A percentile compares a stretch with the other conserved stretches of the same genome.
Evolutionary conservation across 495 filamentous ascomycete genomes (phyloP).

Genomic region (Massariosphaeria phaeospora): DNA sequence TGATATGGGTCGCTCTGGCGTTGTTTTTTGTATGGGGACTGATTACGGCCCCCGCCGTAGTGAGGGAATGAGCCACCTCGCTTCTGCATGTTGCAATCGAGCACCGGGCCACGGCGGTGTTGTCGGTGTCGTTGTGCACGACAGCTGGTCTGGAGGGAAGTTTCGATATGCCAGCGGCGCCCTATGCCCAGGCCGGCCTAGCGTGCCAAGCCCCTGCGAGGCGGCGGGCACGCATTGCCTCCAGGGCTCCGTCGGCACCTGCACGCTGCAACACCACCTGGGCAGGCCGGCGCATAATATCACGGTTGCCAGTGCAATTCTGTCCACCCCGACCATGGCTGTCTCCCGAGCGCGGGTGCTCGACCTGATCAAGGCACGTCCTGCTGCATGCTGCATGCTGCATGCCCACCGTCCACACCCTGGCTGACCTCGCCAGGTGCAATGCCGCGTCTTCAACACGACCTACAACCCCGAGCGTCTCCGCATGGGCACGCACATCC

Average conservation of each 20-base stretch:
- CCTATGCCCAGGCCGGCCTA: neutral
- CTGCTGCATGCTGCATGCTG: neutral
- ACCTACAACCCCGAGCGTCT: constrained; percentile 81
- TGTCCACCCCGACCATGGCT: constrained; percentile 52
- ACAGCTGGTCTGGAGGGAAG: neutral
- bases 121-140: neutral
- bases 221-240: no score
- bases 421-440: constrained; percentile 52
- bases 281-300: no score
- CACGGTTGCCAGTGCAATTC: no score
- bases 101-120: neutral
- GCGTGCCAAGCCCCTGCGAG: constrained; percentile 22
- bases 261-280: neutral
- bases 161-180: neutral
- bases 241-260: neutral
- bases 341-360: constrained; percentile 66
- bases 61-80: neutral
- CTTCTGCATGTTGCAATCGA: no score
- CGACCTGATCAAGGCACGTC: constrained; percentile 69
- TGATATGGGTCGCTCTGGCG: neutral
- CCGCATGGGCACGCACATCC: constrained; percentile 80
- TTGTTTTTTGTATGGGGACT: constrained; percentile 3
- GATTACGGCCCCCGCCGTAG: neutral
- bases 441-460: constrained; percentile 84
- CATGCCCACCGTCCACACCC: neutral